Conservation (phyloP, 2,329 filamentous ascomycete species). For the Penicillium sp. region DNA sequence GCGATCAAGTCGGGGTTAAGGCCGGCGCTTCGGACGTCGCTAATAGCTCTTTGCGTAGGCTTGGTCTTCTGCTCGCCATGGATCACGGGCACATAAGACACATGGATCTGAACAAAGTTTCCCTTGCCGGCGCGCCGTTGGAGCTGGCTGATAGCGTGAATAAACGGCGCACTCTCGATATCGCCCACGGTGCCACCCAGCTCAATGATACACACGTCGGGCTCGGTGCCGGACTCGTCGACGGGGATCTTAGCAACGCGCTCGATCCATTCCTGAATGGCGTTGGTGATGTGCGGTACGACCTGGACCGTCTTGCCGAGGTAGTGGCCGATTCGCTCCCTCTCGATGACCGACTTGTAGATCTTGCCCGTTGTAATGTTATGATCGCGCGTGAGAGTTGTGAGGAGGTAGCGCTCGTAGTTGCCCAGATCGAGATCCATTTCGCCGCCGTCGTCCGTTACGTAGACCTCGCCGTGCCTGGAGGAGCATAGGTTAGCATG, state of each 20-base stretch:
- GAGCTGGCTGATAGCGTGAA: constrained; percentile 81
- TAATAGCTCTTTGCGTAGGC: constrained; percentile 89
- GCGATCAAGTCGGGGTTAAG: constrained; percentile 78
- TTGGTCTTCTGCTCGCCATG: constrained; percentile 87
- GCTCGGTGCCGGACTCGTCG: constrained; percentile 76
- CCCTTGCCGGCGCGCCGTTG: constrained; percentile 67
- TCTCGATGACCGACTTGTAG: constrained; percentile 82
- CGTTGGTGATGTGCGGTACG: constrained; percentile 87
- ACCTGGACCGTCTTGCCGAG: constrained; percentile 87
- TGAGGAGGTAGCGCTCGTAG: constrained; percentile 77
- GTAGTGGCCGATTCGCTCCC: constrained; percentile 71
- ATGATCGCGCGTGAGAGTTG: constrained; percentile 78
- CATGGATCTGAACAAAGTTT: constrained; percentile 87
- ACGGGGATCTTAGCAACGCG: constrained; percentile 81
- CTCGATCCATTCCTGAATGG: constrained; percentile 90
- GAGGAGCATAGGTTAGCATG: not conserved
- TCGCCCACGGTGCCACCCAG: constrained; percentile 57
- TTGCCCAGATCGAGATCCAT: constrained; percentile 73
- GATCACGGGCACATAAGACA: constrained; percentile 72
- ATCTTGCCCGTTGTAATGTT: constrained; percentile 99
- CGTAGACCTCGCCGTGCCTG: constrained; percentile 85
- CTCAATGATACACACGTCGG: constrained; percentile 89
- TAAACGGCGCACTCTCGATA: constrained; percentile 83
- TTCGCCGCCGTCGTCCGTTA: constrained; percentile 79
- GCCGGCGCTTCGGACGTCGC: constrained; percentile 77